Evolutionary conservation across 169 alveolate genomes (phyloP), one percentile per base, ranked within the genome.

Genomic region (Condylostoma magnum): DNA sequence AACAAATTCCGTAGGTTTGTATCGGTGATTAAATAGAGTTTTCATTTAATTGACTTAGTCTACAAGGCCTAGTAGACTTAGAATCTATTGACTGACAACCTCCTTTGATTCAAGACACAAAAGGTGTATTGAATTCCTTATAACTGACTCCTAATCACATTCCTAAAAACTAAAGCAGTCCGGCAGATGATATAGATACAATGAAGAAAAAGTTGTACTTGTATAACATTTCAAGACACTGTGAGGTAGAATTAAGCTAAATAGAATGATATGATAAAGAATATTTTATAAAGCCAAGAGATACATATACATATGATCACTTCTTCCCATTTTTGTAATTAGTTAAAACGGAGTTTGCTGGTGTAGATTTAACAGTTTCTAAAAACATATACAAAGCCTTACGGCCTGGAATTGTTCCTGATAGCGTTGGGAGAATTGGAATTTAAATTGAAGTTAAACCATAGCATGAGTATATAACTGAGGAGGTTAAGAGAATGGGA

Each of bases 391-490:
- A 67, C 41, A 46, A 38, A 38, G 76, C 65, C 3, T 47, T 48
- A 33, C 46, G 38, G 33, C 27, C 53, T n/a, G 76, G 76, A 1
- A 67, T 67, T n/a, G 76, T 67, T 3, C 76, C 76, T 18, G 76
- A 50, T 30, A 67, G 76, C 30, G 31, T 46, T 10, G 41, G 43
- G 10, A 67, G 51, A 46, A 67, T 67, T n/a, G 76, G 76, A 36
- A 50, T 67, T 12, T 18, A 12, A 22, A 33, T 67, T 47, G 76
- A 67, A 30, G 30, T 67, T 25, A 50, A 27, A 22, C 43, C 15
- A 25, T 20, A n/a, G n/a, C 66, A 51, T 1, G 25, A 10, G 10
- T 47, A 48, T 30, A 27, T 63, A 4, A 46, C 60, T n/a, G 1
- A 25, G n/a, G 76, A 67, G 44, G 65, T 67, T 47, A 67, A 67